A percentile compares a stretch with the other conserved stretches of the same genome.
These are phyloP conservation scores for Hygrocybe punicea DNA, from an alignment of 768 basidiomycete genomes.

Conservation along the genomic window DNA sequence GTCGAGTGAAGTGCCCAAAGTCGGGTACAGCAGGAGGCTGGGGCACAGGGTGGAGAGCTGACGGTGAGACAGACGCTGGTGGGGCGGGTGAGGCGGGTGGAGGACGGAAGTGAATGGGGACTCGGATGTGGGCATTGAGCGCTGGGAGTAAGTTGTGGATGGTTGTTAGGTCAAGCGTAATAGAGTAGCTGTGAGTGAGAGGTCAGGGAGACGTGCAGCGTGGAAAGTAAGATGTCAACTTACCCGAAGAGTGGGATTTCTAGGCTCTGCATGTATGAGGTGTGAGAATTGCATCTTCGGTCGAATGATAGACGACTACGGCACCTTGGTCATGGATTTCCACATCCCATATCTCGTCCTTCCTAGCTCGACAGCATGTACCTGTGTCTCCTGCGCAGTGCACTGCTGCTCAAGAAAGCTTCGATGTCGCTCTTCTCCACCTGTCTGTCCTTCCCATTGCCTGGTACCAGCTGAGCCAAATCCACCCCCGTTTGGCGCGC, in stretches of 20 bases:
- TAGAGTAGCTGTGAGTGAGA: conserved; percentile 55
- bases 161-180: conserved; percentile 69
- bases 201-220: background rate
- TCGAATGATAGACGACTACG: conserved; percentile 7
- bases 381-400: conserved; percentile 10
- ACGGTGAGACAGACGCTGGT: conserved; percentile 36
- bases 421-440: conserved; percentile 76
- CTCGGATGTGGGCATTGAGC: conserved; percentile 68
- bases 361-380: conserved; percentile 56
- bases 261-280: conserved; percentile 53
- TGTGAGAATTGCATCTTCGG: background rate
- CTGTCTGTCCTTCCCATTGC: conserved; percentile 71
- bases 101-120: conserved; percentile 44
- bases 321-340: conserved; percentile 83
- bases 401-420: conserved; percentile 44
- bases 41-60: conserved; percentile 39
- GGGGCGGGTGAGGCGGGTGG: conserved; percentile 17
- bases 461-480: conserved; percentile 52
- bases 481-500: conserved; percentile 66
- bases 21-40: conserved; percentile 43
- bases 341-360: conserved; percentile 82
- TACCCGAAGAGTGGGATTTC: conserved; percentile 84
- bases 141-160: conserved; percentile 59
- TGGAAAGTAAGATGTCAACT: conserved; percentile 17
- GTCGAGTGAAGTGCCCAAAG: conserved; percentile 53